phyloP scores from a whole-genome alignment of 305 asterid species.

The Fraxinus angustifolia region DNA sequence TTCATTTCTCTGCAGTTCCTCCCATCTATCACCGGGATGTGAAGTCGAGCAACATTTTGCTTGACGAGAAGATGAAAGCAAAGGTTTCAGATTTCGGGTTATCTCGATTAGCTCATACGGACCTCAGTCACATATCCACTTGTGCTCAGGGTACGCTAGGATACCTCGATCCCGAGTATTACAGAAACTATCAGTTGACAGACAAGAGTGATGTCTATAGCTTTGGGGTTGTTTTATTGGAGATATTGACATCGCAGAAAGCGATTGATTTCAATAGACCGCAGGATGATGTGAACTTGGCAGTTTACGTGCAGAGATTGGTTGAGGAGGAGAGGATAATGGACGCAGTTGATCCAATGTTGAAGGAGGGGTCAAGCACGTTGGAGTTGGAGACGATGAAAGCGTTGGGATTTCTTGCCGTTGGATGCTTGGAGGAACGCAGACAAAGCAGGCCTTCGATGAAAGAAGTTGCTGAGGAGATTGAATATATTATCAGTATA shows the following conservation, averaged over 20 bases:
- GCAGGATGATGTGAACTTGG: constrained; percentile 75
- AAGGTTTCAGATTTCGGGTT: constrained; percentile 82
- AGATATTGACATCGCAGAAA: constrained; percentile 73
- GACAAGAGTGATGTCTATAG: constrained; percentile 93
- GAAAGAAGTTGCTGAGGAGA: constrained; percentile 90
- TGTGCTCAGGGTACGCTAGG: constrained; percentile 96
- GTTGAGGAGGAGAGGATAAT: constrained; percentile 70
- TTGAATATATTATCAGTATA: constrained; percentile 65
- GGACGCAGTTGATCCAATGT: constrained; percentile 68
- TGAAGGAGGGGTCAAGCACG: constrained; percentile 56
- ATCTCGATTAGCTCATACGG: constrained; percentile 79
- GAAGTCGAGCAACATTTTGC: constrained; percentile 78
- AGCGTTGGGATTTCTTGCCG: constrained; percentile 76
- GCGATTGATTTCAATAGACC: constrained; percentile 71
- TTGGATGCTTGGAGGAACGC: constrained; percentile 77
- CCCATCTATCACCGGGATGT: constrained; percentile 89
- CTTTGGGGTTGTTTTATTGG: constrained; percentile 79
- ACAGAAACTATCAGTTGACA: constrained; percentile 75
- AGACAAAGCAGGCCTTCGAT: constrained; percentile 85
- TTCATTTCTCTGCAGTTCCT: constrained; percentile 78
- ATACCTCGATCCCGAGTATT: constrained; percentile 87
- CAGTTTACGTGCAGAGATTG: constrained; percentile 62
- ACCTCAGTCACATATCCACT: constrained; percentile 75
- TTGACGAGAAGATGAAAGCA: constrained; percentile 62
- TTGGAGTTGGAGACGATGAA: constrained; percentile 83